Base-by-base conservation (phyloP, 805 yeast genomes). In the Starmerella vaccinii region DNA sequence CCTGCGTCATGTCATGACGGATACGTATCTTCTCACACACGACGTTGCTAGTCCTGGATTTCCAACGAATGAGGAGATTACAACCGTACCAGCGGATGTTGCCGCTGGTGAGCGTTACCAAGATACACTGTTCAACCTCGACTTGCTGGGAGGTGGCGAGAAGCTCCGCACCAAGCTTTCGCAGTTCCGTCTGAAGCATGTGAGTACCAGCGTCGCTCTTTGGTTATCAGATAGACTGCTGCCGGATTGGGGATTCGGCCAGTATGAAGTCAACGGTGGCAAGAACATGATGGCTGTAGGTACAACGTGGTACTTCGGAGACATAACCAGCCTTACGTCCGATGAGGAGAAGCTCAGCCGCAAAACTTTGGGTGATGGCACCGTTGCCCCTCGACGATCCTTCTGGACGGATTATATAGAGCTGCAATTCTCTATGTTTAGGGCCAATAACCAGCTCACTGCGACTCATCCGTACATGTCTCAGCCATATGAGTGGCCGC, bases 391-490 rank as follows among this genome's bases (percentile, higher is more conserved):
- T 21, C 52, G 56, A 30, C 55, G 58, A 18, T 81, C 95, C 50
- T 92, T 92, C 71, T 74, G 86, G 58, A 75, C 72, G 53, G 92
- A 92, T 68, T 92, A 95, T 88, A 71, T 79, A 68, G 97, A 92
- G 68, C 73, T 89, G 55, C 98, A 92, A 70, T 67, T 73, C 27
- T 73, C 77, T 53, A 92, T 92, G 98, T 88, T 92, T 73, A 78
- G 80, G 55, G 95, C 89, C 63, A 92, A 92, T 70, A 92, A 90
- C 70, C 80, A 82, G 59, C 74, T 92, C 57, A 75, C 88, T 1
- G 75, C 89, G 15, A 87, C 84, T 23, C 98, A 92, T 68, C 98
- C 98, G 42, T 92, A 85, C 71, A 95, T 97, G 9, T 87, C 97
- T 4, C 81, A 79, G 55, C 98, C 98, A 2, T 76, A 79, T 57